Conservation (phyloP, 352 stramenopile species). For the Globisporangium echinulatum region DNA sequence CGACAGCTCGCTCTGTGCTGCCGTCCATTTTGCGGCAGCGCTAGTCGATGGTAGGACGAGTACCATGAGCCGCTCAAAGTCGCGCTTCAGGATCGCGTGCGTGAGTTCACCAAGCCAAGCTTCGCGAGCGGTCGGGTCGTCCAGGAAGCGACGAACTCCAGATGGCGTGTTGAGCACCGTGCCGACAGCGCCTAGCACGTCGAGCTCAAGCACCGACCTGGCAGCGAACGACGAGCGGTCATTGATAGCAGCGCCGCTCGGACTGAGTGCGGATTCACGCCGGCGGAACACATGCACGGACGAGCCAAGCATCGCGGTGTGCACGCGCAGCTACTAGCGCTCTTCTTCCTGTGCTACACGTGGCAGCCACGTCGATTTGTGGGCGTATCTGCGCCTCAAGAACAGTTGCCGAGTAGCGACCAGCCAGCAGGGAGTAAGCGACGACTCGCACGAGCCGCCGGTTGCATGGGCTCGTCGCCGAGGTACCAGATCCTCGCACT, state of each 20-base stretch:
- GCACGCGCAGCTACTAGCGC: too few relatives aligned
- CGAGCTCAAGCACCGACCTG: not conserved
- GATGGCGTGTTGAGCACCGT: not conserved
- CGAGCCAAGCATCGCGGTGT: too few relatives aligned
- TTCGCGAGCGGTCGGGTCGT: not conserved
- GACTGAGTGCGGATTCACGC: not conserved
- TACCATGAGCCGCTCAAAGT: not conserved
- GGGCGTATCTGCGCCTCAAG: too few relatives aligned
- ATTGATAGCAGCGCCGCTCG: not conserved
- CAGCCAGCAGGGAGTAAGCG: too few relatives aligned
- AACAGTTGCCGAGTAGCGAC: too few relatives aligned
- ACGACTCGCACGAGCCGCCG: too few relatives aligned
- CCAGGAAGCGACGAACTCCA: not conserved
- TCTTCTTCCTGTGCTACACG: too few relatives aligned
- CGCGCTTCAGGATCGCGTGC: not conserved
- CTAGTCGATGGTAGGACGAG: not conserved
- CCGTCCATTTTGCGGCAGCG: not conserved
- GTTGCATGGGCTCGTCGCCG: too few relatives aligned
- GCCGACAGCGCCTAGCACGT: not conserved
- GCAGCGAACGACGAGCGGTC: not conserved
- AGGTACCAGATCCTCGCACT: too few relatives aligned
- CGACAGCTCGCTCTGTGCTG: not conserved
- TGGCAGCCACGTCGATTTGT: too few relatives aligned
- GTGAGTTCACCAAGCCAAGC: not conserved
- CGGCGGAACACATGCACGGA: not conserved